Evolutionary conservation across 116 monocot genomes (phyloP).

Genomic region (Iris pallida): DNA sequence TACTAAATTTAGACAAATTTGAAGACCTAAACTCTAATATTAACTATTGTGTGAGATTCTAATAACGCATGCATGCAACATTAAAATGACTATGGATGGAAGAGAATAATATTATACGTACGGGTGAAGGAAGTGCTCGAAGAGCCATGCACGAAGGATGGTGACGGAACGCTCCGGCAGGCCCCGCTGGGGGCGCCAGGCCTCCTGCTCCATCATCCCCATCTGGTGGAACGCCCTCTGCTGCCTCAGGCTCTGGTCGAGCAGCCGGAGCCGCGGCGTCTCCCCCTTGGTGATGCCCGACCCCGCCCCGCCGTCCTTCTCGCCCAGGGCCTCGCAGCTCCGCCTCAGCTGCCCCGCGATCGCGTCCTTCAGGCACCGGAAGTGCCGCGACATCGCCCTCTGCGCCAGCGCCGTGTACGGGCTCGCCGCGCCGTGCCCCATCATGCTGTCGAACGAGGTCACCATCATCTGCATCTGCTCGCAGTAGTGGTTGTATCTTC

Average conservation of each 20-base stretch:
- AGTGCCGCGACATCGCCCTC: conserved; percentile 92
- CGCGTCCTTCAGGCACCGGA: conserved; percentile 89
- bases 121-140: conserved; percentile 99
- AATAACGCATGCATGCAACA: background rate
- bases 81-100: background rate
- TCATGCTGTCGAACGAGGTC: conserved; percentile 76
- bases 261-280: conserved; percentile 68
- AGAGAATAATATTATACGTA: conserved; percentile 24
- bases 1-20: too few relatives aligned
- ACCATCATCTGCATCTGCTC: conserved; percentile 94
- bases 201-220: conserved; percentile 93
- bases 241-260: conserved; percentile 85
- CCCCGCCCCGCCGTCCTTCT: conserved; percentile 59
- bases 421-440: conserved; percentile 73
- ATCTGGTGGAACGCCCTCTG: conserved; percentile 94
- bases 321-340: conserved; percentile 74
- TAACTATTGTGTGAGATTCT: too few relatives aligned
- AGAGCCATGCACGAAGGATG: conserved; percentile 81
- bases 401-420: conserved; percentile 81
- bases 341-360: conserved; percentile 61
- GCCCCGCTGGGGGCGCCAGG: conserved; percentile 93
- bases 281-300: conserved; percentile 87
- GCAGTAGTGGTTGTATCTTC: conserved; percentile 85
- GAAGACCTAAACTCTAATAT: too few relatives aligned
- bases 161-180: conserved; percentile 88